Conservation (phyloP, 108 stramenopile genomes). For the Chaetoceros tenuissimus region DNA sequence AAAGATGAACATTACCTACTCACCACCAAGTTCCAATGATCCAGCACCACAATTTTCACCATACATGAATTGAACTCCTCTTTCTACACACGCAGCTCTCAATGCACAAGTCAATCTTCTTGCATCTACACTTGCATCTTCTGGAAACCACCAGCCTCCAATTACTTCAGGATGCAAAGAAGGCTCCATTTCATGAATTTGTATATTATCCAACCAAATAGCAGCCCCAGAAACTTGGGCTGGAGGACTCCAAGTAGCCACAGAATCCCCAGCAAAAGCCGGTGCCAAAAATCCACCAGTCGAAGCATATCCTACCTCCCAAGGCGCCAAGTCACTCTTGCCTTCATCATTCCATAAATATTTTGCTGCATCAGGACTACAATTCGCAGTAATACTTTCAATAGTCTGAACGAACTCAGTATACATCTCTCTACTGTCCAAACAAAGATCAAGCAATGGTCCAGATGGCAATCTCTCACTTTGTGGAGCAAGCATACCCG, state of each 20-base stretch:
- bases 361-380: conserved; percentile 41
- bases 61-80: conserved; percentile 75
- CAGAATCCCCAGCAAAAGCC: conserved; percentile 85
- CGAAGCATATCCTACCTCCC: conserved; percentile 68
- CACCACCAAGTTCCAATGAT: conserved; percentile 41
- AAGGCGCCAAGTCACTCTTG: conserved; percentile 29
- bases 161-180: conserved; percentile 55
- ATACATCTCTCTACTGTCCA: conserved; percentile 63
- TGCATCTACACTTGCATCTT: conserved; percentile 91
- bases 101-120: conserved; percentile 58
- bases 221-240: conserved; percentile 41
- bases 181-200: conserved; percentile 84
- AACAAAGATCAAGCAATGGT: conserved; percentile 72
- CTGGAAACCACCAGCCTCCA: conserved; percentile 95
- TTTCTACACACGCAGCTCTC: conserved; percentile 59
- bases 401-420: conserved; percentile 54
- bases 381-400: conserved; percentile 52
- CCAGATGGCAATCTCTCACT: conserved; percentile 81
- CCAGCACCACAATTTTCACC: conserved; percentile 56
- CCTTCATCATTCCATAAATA: conserved; percentile 31
- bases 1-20: conserved; percentile 4
- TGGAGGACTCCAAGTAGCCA: conserved; percentile 81
- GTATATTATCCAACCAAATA: conserved; percentile 72
- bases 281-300: conserved; percentile 90
- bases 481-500: conserved; percentile 85